Percentiles rank a stretch among this genome's conserved stretches.
These are phyloP conservation scores for Fomes fomentarius DNA, from an alignment of 1,284 basidiomycete species.

Conservation along the genomic window DNA sequence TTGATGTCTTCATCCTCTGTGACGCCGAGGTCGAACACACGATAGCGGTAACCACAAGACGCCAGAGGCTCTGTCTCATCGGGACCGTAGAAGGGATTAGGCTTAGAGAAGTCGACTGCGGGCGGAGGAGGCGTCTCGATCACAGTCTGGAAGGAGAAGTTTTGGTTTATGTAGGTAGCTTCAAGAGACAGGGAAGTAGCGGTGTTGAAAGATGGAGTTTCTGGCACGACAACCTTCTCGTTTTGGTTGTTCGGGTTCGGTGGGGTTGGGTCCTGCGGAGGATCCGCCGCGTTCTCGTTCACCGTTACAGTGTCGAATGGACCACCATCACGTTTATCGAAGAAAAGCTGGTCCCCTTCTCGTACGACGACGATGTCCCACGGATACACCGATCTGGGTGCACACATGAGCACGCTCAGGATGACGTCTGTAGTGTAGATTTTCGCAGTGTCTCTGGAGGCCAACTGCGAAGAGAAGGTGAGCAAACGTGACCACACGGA, in stretches of 20 bases:
- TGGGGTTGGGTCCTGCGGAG: constrained; percentile 85
- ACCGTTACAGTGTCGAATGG: constrained; percentile 98
- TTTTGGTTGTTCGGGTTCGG: constrained; percentile 75
- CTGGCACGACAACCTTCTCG: constrained; percentile 66
- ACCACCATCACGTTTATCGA: constrained; percentile 98
- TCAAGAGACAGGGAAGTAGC: constrained; percentile 94
- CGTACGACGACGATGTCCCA: constrained; percentile 98
- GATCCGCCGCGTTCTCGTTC: constrained; percentile 98
- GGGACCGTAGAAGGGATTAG: constrained; percentile 95
- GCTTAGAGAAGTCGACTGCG: constrained; percentile 74
- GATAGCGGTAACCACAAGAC: constrained; percentile 95
- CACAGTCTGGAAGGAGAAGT: constrained; percentile 97
- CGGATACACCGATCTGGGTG: constrained; percentile 94
- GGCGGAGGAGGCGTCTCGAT: constrained; percentile 69
- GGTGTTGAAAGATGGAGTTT: constrained; percentile 85
- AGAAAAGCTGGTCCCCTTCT: constrained; percentile 92
- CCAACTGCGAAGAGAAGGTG: constrained; percentile 55
- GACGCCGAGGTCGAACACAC: constrained; percentile 92
- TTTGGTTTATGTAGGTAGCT: constrained; percentile 99
- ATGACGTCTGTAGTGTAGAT: constrained; percentile 97
- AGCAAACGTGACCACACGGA: not conserved
- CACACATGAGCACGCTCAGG: constrained; percentile 95
- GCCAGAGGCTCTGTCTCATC: constrained; percentile 96
- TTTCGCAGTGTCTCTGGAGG: constrained; percentile 76
- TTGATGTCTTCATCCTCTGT: constrained; percentile 91